Evolutionary conservation across 495 filamentous ascomycete species (phyloP).

Genomic region (Platismatia glauca): DNA sequence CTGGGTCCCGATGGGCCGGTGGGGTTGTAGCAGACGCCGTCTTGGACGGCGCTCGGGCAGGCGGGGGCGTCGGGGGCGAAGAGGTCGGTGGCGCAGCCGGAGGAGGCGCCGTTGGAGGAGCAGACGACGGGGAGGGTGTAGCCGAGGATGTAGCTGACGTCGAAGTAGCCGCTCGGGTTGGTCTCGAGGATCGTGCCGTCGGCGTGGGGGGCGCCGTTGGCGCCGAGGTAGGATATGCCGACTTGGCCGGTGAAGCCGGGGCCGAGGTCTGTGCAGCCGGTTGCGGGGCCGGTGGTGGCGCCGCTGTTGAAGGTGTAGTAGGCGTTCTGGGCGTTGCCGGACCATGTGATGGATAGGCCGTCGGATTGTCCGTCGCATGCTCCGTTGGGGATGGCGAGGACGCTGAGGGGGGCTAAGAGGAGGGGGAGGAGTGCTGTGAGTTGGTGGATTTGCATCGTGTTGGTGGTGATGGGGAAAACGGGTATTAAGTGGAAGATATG

Average conservation of each 20-base stretch:
- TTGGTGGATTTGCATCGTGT: neutral
- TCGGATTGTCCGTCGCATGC: neutral
- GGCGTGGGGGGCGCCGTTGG: neutral
- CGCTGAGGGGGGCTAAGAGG: neutral
- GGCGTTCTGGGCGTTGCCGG: neutral
- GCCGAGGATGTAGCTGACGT: slow-evolving; percentile 17
- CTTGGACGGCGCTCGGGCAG: neutral
- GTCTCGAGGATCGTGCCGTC: slow-evolving; percentile 13
- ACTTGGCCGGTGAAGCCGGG: slow-evolving; percentile 12
- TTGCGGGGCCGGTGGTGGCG: slow-evolving; percentile 9
- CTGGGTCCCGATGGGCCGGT: slow-evolving; percentile 1
- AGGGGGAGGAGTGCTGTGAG: neutral
- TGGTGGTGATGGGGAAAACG: neutral
- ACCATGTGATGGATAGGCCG: neutral
- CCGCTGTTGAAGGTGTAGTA: neutral
- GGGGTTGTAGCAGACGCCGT: slow-evolving; percentile 2
- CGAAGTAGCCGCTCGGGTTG: slow-evolving; percentile 14
- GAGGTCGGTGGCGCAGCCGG: slow-evolving; percentile 15
- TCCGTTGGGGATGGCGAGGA: neutral
- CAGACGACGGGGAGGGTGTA: slow-evolving; percentile 16
- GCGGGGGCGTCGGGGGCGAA: neutral
- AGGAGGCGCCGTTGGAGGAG: slow-evolving; percentile 1
- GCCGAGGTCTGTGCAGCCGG: slow-evolving; percentile 11
- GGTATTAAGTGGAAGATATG: neutral
- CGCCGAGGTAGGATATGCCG: slow-evolving; percentile 4